These are phyloP conservation scores for Dactylorhiza incarnata DNA, from an alignment of 106 monocot genomes.

Conservation along the genomic window DNA sequence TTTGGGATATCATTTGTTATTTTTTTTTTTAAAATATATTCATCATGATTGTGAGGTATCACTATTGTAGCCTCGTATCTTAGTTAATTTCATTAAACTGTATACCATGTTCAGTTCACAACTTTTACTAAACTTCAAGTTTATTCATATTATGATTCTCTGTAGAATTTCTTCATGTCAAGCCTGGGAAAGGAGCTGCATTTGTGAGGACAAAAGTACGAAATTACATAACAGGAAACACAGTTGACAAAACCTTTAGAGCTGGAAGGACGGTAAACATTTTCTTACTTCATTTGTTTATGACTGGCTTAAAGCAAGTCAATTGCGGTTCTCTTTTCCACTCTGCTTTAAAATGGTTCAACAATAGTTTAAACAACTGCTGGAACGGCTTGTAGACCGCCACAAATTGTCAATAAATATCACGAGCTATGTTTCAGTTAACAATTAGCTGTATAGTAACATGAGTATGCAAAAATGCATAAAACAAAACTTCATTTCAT, in stretches of 20 bases:
- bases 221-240: constrained; percentile 84
- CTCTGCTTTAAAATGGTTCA: background rate
- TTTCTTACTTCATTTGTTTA: background rate
- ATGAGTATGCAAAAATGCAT: too few species aligned
- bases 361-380: background rate
- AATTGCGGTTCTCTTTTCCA: background rate
- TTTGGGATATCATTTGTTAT: background rate
- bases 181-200: constrained; percentile 95
- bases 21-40: background rate
- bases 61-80: background rate
- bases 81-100: background rate
- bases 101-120: background rate
- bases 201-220: constrained; percentile 94
- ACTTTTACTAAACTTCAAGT: background rate
- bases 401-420: too few species aligned
- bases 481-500: too few species aligned
- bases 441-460: too few species aligned
- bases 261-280: constrained; percentile 89
- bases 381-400: background rate
- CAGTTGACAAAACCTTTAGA: constrained; percentile 93
- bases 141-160: background rate
- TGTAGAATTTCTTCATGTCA: constrained; percentile 94
- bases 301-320: background rate
- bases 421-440: too few species aligned
- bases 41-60: background rate